Evolutionary conservation across 768 basidiomycete genomes (phyloP).

Genomic region (Lactarius trivialis): DNA sequence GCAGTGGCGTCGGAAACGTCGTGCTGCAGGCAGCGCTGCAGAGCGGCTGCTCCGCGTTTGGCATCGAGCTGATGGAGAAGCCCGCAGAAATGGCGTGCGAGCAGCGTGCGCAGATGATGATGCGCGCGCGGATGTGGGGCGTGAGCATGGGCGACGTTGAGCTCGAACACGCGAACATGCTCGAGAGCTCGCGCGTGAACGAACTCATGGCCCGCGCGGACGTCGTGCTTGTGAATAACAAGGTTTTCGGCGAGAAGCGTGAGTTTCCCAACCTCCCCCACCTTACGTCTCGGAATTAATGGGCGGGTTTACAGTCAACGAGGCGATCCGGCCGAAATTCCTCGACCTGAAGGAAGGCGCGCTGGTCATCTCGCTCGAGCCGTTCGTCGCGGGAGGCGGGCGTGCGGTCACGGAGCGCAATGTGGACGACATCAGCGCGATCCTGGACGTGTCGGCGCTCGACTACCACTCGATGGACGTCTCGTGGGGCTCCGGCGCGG

Average conservation of each 20-base stretch:
- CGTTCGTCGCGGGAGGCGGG: constrained; percentile 69
- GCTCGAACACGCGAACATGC: constrained; percentile 83
- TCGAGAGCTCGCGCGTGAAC: constrained; percentile 56
- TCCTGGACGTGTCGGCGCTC: constrained; percentile 53
- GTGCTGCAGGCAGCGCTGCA: constrained; percentile 50
- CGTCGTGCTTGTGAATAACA: constrained; percentile 87
- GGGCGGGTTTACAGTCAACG: constrained; percentile 57
- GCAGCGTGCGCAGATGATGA: constrained; percentile 67
- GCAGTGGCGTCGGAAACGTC: constrained; percentile 56
- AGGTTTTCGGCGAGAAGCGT: constrained; percentile 72
- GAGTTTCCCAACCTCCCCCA: constrained; percentile 32
- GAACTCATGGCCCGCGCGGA: constrained; percentile 76
- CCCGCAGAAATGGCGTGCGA: constrained; percentile 75
- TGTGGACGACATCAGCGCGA: constrained; percentile 74
- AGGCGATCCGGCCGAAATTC: constrained; percentile 80
- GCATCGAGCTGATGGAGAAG: constrained; percentile 68
- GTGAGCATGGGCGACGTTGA: constrained; percentile 68
- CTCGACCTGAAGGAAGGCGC: constrained; percentile 93
- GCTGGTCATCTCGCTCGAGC: constrained; percentile 80
- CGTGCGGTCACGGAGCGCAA: constrained; percentile 75
- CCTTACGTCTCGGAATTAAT: background rate
- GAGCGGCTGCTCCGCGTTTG: constrained; percentile 44
- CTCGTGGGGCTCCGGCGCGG: constrained; percentile 71
- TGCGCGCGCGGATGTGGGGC: constrained; percentile 90
- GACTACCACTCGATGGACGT: constrained; percentile 38